Evolutionary conservation across 306 rosid genomes (phyloP), one percentile per base, ranked within the genome.

Genomic region (Calophaca sinica): DNA sequence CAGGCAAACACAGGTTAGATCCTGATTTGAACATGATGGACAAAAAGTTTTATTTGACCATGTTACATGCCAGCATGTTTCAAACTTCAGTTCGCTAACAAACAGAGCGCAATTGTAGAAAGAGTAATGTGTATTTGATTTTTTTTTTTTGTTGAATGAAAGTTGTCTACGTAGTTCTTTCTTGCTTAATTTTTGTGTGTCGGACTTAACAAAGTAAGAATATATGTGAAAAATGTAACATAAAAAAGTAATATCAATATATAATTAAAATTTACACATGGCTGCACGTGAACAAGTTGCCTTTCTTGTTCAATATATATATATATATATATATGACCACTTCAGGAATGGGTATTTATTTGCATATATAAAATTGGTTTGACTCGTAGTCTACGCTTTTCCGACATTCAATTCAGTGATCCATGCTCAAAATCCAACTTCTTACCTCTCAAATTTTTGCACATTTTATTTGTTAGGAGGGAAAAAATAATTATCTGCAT

Each of bases 261-360:
- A 39, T 51, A 33, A 50, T 51, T 51, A 50, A 14, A 46, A 7
- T 41, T 41, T 41, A 41, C 78, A 71, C 82, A 44, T 79, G 78
- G 32, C 3, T 71, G 76, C 80, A 80, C 60, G 69, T 80, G 84
- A 80, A 51, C 60, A 60, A 61, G 62, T 68, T 41, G 73, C 61
- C 60, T 48, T 49, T 41, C 53, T 60, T 67, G 59, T 26, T 44
- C 51, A 39, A 65, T 3, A 57, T 72, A 55, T 35, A 48, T 72
- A 28, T 45, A 74, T 31, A 65, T 3, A 57, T 72, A 55, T 35
- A 48, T 72, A 28, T 45, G 79, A 74, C 79, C 14, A 53, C 14
- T 60, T 26, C 26, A 41, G 46, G 4, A 73, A 13, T 35, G 31
- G 62, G 10, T 26, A 42, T 49, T 20, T 33, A 33, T 4, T 29